Evolutionary conservation across 331 rosid species (phyloP), one percentile per base, ranked within the genome.

Genomic region (Prunus yedoensis): DNA sequence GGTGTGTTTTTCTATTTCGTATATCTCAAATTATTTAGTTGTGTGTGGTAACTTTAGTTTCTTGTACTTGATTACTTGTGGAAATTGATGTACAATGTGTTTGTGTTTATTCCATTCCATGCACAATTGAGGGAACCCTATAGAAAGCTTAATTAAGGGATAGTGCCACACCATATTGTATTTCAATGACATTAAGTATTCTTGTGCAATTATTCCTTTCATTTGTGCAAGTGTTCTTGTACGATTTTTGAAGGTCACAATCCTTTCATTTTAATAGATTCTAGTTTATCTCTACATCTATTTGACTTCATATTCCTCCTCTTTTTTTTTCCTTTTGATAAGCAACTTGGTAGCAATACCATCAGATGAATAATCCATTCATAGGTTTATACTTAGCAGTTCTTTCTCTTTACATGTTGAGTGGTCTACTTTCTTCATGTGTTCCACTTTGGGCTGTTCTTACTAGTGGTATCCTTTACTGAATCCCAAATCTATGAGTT

Each of bases 1-100:
- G 99, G 99, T 95, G 68, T 84, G 90, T 72, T 79, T 32, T 67
- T 75, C 70, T 57, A 56, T 47, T 21, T 70, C 56, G 4, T 18
- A 52, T 14, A 66, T 66, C 67, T 67, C 4, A n/a, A 54, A 18
- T 67, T 27, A 41, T 67, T 10, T 43, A 41, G 12, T 2, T 46
- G 30, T 66, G 25, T 53, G 27, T 20, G 35, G 10, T 47, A 46
- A 15, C 51, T 58, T 47, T 8, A 30, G 58, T 51, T 58, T 50
- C 43, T 59, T 69, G 6, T 30, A 8, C 23, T 13, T 43, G 4
- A 2, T 72, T 35, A 3, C 47, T 32, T 5, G 13, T 32, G 60
- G 73, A 65, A 27, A 54, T 56, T 47, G 23, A 25, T 38, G n/a
- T 46, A 35, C 9, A 17, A 17, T 6, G 5, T 28, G 49, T 23